Conservation (phyloP, 2,329 filamentous ascomycete species). For the Hypoxylon sp. region DNA sequence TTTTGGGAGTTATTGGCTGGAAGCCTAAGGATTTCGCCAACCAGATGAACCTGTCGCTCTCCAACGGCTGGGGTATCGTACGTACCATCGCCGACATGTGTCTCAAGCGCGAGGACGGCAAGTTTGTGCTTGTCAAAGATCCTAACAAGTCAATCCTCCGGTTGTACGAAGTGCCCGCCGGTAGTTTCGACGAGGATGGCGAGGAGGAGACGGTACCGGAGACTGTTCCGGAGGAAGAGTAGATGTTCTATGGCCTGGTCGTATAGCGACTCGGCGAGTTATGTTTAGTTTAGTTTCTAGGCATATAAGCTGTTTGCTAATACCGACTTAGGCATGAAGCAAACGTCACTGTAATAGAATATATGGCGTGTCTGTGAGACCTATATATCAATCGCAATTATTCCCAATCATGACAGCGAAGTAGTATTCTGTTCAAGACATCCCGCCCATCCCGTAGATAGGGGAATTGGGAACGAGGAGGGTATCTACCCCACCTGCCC, state of each 20-base stretch:
- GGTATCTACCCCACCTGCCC: conserved; percentile 21
- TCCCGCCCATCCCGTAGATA: not conserved
- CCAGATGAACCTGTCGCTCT: conserved; percentile 97
- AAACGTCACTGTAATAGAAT: conserved; percentile 14
- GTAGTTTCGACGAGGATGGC: conserved; percentile 90
- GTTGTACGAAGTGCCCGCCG: conserved; percentile 88
- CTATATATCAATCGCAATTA: not conserved
- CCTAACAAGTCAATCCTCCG: conserved; percentile 97
- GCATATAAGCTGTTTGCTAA: not conserved
- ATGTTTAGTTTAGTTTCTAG: conserved; percentile 10
- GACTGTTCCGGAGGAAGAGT: conserved; percentile 55
- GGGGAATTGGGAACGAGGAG: not conserved
- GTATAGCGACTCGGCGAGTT: not conserved
- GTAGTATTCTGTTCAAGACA: not conserved
- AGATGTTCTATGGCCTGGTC: conserved; percentile 26
- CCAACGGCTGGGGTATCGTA: conserved; percentile 99
- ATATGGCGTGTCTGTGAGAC: conserved; percentile 8
- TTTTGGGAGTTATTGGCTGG: conserved; percentile 95
- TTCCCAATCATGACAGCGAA: not conserved
- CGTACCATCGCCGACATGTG: conserved; percentile 98
- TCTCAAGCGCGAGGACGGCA: conserved; percentile 80
- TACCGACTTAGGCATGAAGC: conserved; percentile 4
- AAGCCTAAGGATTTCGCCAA: conserved; percentile 96
- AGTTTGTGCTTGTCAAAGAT: conserved; percentile 87
- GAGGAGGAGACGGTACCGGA: conserved; percentile 74